A percentile compares a stretch with the other conserved stretches of the same genome.
Evolutionary conservation across 208 protist genomes (phyloP).

Genomic region (Wallacemonas sp.): DNA sequence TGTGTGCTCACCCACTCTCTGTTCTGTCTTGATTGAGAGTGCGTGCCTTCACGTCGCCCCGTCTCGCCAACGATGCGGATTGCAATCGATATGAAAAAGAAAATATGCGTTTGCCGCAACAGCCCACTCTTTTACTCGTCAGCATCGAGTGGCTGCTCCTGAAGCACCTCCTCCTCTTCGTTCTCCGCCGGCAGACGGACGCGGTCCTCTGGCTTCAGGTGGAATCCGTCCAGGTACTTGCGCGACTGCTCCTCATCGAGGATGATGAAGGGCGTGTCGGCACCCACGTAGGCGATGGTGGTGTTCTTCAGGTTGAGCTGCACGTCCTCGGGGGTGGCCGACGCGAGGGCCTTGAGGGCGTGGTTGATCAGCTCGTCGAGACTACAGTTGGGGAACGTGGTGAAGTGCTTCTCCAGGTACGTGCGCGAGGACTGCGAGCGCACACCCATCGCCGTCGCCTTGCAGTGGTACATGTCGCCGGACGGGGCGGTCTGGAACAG

Average conservation of each 20-base stretch:
- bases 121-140: conserved; percentile 60
- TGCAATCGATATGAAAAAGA: no score
- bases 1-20: no score
- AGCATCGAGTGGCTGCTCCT: conserved; percentile 77
- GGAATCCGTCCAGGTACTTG: conserved; percentile 86
- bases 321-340: conserved; percentile 88
- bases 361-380: conserved; percentile 93
- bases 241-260: conserved; percentile 82
- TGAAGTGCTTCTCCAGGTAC: conserved; percentile 99
- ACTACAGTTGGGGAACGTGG: conserved; percentile 84
- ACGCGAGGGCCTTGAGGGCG: conserved; percentile 92
- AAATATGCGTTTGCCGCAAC: no score
- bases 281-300: conserved; percentile 91
- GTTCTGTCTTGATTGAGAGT: no score
- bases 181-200: conserved; percentile 41
- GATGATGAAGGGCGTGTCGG: conserved; percentile 84
- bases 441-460: conserved; percentile 98
- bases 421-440: conserved; percentile 98
- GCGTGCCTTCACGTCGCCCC: no score
- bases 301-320: conserved; percentile 94
- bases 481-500: conserved; percentile 97
- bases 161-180: conserved; percentile 67
- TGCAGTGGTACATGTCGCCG: conserved; percentile 98
- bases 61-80: no score
- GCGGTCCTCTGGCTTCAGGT: conserved; percentile 76